Base-by-base conservation (phyloP, 1,139 yeast genomes). In the Suhomyces coccinellae region DNA sequence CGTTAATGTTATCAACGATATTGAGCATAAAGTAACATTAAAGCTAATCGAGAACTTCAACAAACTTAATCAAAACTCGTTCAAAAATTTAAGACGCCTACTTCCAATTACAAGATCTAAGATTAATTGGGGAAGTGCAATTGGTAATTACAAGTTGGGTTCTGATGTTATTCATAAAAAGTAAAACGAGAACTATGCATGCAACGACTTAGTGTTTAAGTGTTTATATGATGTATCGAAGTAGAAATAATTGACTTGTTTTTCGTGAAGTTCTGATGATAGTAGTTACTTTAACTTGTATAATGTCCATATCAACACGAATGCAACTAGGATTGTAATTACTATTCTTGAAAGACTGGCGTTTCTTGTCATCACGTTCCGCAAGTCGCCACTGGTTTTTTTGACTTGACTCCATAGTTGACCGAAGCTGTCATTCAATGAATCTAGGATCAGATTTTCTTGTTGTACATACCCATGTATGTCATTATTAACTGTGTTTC, bases 81-180 rank as follows among this genome's bases (percentile, higher is more conserved):
- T 93, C 72, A 93, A 91, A 67, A 79, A 80, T 50, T 77, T 93
- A 55, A 80, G 99, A 68, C 83, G 99, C 64, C 88, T 89, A 63
- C 75, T 93, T 51, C 99, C 99, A 3, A 85, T 93, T 34, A 91
- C 96, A 26, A 79, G 97, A 61, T 80, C 96, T 13, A 90, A 87
- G 66, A 85, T 93, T 61, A 87, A 89, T 64, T 93, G 99, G 99
- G 96, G 96, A 35, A 87, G 81, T 60, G 90, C 97, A 14, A 88
- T 90, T 57, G 96, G 95, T 13, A 87, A 85, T 62, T 90, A 90
- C 69, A 81, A 90, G 59, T 73, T 91, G 43, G 98, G 98, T 15
- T 84, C 86, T 55, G 96, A 89, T 65, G 91, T 86, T 31, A 83
- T 73, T n/a, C 66, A 73, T 50, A 39, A 33, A 10, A 44, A 41